Conservation (phyloP, 2,329 filamentous ascomycete species). For the Fusarium chuoi region DNA sequence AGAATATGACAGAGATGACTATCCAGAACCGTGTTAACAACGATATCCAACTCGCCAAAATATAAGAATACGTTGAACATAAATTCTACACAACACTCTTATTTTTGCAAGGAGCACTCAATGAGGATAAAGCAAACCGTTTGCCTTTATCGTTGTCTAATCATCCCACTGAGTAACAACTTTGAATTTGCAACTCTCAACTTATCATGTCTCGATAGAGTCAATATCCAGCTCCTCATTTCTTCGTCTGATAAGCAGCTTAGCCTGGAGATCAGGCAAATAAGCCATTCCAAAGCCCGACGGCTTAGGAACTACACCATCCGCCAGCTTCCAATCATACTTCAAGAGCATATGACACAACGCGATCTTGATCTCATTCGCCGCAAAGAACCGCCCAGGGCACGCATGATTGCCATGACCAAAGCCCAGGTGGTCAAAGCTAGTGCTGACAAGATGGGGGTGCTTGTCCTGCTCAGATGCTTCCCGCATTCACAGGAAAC, state of each 20-base stretch:
- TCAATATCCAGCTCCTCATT: neutral
- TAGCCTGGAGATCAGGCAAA: neutral
- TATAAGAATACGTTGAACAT: fast-evolving
- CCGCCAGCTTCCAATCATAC: slow-evolving; percentile 52
- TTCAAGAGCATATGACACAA: slow-evolving; percentile 60
- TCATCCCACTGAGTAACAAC: fast-evolving
- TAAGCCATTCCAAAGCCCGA: neutral
- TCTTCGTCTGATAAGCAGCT: neutral
- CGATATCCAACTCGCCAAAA: neutral
- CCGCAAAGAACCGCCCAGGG: slow-evolving; percentile 64
- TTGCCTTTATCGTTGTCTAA: neutral
- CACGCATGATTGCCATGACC: slow-evolving; percentile 66
- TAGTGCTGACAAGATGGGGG: slow-evolving; percentile 60
- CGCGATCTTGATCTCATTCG: slow-evolving; percentile 63
- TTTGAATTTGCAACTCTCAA: too few relatives aligned
- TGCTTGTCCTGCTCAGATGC: slow-evolving; percentile 44
- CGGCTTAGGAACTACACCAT: neutral
- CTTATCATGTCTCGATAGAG: neutral
- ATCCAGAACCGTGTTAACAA: slow-evolving; percentile 6
- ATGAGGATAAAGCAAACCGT: too few relatives aligned
- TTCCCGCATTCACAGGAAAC: slow-evolving; percentile 56
- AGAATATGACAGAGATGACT: slow-evolving; percentile 25
- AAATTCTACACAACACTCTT: fast-evolving
- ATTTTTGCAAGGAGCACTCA: fast-evolving
- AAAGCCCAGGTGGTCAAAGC: slow-evolving; percentile 59